Percentiles rank a stretch among this genome's conserved stretches.
Conservation (phyloP, 768 basidiomycete genomes). For the Boletus pseudopeckii region DNA sequence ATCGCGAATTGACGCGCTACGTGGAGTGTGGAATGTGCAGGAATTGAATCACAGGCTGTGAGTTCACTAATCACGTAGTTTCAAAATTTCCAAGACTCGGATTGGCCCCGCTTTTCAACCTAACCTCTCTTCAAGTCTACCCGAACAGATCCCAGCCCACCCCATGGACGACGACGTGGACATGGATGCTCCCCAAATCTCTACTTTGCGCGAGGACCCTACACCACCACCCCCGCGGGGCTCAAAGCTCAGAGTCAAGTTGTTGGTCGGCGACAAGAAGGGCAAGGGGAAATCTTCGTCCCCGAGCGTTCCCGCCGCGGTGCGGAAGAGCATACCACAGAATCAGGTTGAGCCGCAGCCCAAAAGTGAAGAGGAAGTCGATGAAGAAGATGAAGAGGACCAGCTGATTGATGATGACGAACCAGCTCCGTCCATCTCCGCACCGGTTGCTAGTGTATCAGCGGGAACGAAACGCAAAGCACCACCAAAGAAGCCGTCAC, state of each 20-base stretch:
- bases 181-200: constrained; percentile 83
- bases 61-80: not conserved
- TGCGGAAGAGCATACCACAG: constrained; percentile 22
- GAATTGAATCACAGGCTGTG: not conserved
- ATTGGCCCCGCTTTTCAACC: not conserved
- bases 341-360: constrained; percentile 18
- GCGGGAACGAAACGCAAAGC: constrained; percentile 51
- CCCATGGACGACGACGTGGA: constrained; percentile 44
- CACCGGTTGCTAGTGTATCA: constrained; percentile 22
- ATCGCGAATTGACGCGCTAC: constrained; percentile 1
- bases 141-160: not conserved
- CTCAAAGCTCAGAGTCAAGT: constrained; percentile 47
- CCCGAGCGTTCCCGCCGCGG: constrained; percentile 21
- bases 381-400: constrained; percentile 72
- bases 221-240: constrained; percentile 56
- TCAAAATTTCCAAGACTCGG: not conserved
- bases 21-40: not conserved
- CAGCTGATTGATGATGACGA: constrained; percentile 73
- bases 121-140: not conserved
- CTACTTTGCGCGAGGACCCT: constrained; percentile 69
- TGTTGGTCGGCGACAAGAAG: constrained; percentile 46
- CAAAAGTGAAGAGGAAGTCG: constrained; percentile 47
- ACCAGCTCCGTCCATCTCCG: constrained; percentile 27
- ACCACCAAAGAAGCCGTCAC: constrained; percentile 45
- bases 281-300: constrained; percentile 34